Base-by-base conservation (phyloP, 192 early-diverging fungal genomes). In the Lobulomyces angularis region DNA sequence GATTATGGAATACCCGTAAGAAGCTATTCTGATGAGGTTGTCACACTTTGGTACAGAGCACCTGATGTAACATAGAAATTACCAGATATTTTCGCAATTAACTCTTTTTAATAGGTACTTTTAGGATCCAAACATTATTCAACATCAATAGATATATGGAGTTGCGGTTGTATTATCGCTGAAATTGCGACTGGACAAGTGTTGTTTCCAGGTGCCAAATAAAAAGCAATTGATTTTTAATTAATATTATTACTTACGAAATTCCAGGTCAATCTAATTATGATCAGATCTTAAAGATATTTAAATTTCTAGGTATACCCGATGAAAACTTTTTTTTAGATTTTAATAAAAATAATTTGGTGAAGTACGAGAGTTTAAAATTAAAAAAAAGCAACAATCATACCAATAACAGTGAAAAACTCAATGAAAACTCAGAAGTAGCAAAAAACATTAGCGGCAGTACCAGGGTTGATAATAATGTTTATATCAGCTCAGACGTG, bases 91-190 rank as follows among this genome's bases (percentile, higher is more conserved):
- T n/a, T n/a, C n/a, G n/a, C n/a, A n/a, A 11, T 16, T 17, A 6
- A 12, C 38, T 45, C 8, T 23, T 1, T 48, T 12, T 25, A 20
- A 16, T 48, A 55, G 19, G 49, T 55, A n/a, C 69, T 97, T 8
- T 69, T 97, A 24, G 93, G 93, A 9, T 94, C 90, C 30, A 75
- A 86, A 41, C 85, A 81, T 53, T 97, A 97, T 64, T 78, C 81
- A 12, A 95, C 84, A 6, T 86, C 88, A 17, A 95, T 97, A 46
- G 93, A 97, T 51, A 91, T 97, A 22, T 97, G 93, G 93, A 89
- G 86, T 23, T 83, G 83, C 8, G 93, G 93, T 28, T 97, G 93
- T 59, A 97, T 97, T 56, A 90, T 97, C 85, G 93, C 93, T 14
- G 85, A 86, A 51, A 86, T 86, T 82, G 82, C 65, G 50, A 72